These are phyloP conservation scores for Euphrasia confusa DNA, from an alignment of 257 asterid genomes.

Conservation along the genomic window DNA sequence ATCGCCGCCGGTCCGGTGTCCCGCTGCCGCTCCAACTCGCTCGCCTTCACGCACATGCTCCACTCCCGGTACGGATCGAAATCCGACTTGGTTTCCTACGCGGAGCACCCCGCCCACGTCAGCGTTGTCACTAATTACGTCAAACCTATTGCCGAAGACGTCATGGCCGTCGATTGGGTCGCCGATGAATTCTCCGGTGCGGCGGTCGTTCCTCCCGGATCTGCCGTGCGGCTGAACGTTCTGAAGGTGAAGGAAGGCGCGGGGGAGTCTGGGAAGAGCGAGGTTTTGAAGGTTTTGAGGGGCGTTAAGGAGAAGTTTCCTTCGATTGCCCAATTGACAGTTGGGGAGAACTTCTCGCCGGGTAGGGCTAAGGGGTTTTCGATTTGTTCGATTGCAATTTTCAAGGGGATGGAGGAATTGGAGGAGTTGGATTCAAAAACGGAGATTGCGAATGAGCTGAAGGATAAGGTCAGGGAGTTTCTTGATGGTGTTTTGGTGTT, in stretches of 20 bases:
- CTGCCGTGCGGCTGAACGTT: conserved; percentile 45
- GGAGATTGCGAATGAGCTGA: conserved; percentile 40
- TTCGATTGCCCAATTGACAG: conserved; percentile 46
- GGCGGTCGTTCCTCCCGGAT: conserved; percentile 35
- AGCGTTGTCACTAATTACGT: conserved; percentile 43
- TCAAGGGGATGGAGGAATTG: conserved; percentile 41
- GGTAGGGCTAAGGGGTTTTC: conserved; percentile 72
- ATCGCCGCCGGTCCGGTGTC: conserved; percentile 59
- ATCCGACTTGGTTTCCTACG: conserved; percentile 46
- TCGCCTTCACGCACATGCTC: conserved; percentile 69
- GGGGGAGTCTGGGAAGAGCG: conserved; percentile 38
- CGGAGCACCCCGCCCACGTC: conserved; percentile 58
- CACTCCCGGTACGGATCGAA: conserved; percentile 63
- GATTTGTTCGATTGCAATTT: conserved; percentile 63
- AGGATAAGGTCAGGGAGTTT: conserved; percentile 48
- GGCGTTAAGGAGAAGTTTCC: conserved; percentile 44
- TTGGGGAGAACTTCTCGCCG: conserved; percentile 68
- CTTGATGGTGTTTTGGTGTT: conserved; percentile 59
- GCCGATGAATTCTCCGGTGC: conserved; percentile 33
- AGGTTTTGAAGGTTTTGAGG: conserved; percentile 38
- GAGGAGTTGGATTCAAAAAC: conserved; percentile 44
- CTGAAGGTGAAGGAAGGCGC: conserved; percentile 53
- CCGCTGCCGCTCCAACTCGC: conserved; percentile 44
- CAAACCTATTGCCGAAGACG: conserved; percentile 47
- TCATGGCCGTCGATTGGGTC: conserved; percentile 73